Base-by-base conservation (phyloP, 2,329 filamentous ascomycete genomes). In the Nothomitra cinnamomea region DNA sequence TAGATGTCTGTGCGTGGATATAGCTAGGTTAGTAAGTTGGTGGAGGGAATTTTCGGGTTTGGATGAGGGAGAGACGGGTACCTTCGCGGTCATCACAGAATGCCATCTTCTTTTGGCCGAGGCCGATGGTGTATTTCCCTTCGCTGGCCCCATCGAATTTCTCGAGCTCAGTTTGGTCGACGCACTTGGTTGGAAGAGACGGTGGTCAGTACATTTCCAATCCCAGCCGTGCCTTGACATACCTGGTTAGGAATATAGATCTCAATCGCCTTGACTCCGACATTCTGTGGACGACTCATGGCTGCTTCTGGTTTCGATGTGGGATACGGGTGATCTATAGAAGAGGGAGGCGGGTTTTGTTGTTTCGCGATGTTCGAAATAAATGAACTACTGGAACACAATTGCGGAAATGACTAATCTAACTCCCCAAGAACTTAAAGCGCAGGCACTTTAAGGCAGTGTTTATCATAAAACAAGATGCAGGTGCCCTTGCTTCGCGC, bases 231-330 rank as follows among this genome's bases (percentile, higher is more conserved):
- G 24, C 21, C 12, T 19, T 15, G 5, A 71, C 80, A 59, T 71
- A 90, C 86, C 80, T 90, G 86, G 69, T 77, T 85, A 60, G 86
- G 86, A 66, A 87, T 86, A 70, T 92, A 92, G 66, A 92, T 79
- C 69, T 92, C 86, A 70, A 92, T 86, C 82, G 85, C 86, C 75
- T 90, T 90, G 68, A 92, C 88, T 77, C 86, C 86, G 70, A 92
- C 83, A 72, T 90, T 90, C 70, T 88, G 80, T 59, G 86, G 84
- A 71, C 84, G 82, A 62, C n/a, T n/a, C n/a, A n/a, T n/a, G n/a
- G n/a, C n/a, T n/a, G n/a, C n/a, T n/a, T n/a, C n/a, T n/a, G n/a
- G n/a, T n/a, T n/a, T n/a, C n/a, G n/a, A n/a, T n/a, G n/a, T n/a
- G n/a, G n/a, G n/a, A n/a, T n/a, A n/a, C n/a, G n/a, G n/a, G n/a